These are phyloP conservation scores for Microbotryum intermedium DNA, from an alignment of 1,284 basidiomycete genomes.

Conservation along the genomic window DNA sequence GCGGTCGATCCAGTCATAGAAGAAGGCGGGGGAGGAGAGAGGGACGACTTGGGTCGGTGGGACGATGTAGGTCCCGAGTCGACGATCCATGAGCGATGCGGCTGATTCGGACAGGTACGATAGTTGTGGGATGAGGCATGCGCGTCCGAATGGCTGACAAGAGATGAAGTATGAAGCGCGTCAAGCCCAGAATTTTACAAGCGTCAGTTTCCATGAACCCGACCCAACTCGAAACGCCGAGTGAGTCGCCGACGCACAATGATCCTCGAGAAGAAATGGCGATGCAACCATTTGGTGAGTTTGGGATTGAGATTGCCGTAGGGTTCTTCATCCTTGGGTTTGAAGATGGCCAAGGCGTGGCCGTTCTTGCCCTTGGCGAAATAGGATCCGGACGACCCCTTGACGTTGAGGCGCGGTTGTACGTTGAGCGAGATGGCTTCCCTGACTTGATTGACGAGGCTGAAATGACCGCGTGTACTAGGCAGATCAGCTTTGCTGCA, in stretches of 20 bases:
- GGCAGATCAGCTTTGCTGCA: background rate
- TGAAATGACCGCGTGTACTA: constrained; percentile 34
- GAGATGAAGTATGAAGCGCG: constrained; percentile 55
- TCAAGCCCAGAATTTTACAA: no score
- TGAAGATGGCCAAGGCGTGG: constrained; percentile 68
- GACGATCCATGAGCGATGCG: constrained; percentile 70
- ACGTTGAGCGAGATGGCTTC: constrained; percentile 62
- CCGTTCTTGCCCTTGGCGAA: constrained; percentile 61
- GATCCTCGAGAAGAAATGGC: constrained; percentile 48
- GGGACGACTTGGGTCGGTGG: constrained; percentile 76
- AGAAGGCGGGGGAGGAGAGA: constrained; percentile 74
- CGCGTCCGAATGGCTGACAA: constrained; percentile 59
- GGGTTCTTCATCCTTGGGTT: constrained; percentile 75
- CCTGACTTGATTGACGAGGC: constrained; percentile 57
- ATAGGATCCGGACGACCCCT: constrained; percentile 78
- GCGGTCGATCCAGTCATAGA: constrained; percentile 74
- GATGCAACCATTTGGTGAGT: constrained; percentile 84
- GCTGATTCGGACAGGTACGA: constrained; percentile 55
- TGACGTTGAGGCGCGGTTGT: constrained; percentile 78
- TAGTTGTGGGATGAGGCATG: constrained; percentile 74
- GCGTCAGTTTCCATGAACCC: no score
- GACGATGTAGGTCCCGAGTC: constrained; percentile 68
- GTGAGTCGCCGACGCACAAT: constrained; percentile 14
- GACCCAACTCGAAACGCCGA: no score
- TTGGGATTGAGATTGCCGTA: constrained; percentile 56